Base-by-base conservation (phyloP, 345 rosid species). In the Heritiera fomes region DNA sequence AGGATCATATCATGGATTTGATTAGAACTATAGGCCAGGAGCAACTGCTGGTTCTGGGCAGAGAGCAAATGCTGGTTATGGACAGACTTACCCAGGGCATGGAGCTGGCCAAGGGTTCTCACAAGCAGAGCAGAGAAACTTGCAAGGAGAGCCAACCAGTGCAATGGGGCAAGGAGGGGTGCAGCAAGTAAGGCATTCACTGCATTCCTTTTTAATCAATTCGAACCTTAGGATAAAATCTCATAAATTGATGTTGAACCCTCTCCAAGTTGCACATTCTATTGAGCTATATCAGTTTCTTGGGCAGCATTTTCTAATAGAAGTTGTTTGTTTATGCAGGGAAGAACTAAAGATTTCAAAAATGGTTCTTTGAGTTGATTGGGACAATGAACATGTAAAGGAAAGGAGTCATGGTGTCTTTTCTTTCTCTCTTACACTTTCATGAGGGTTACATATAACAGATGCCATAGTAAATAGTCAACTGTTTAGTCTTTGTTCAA, bases 61-160 rank as follows among this genome's bases (percentile, higher is more conserved):
- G 73, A 85, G 84, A 50, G 45, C 63, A 71, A 79, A 68, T 81
- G 6, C 83, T 71, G 71, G 71, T 20, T 50, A 72, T 71, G 85
- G 85, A 40, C 87, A 86, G 64, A 77, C 23, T 69, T 61, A 81
- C 7, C 71, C 60, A 6, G 79, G 80, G 13, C 76, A 79, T 32
- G 84, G 74, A 30, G 83, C 45, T 59, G 65, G 58, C 13, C 81
- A 84, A 75, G 73, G 84, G 40, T 85, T 72, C 50, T 41, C 88
- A 4, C 88, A 77, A 73, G 82, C 63, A 75, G 90, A 83, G 75
- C 85, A 82, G 78, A 84, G 83, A 80, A 86, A 77, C 47, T 50
- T 17, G 58, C 87, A 83, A 59, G 90, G 84, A 81, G 91, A 81
- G 52, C 83, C 87, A 79, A 74, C 83, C 71, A 80, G 71, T 73